Base-by-base conservation (phyloP, 495 filamentous ascomycete genomes). In the Penicillium robsamsonii region DNA sequence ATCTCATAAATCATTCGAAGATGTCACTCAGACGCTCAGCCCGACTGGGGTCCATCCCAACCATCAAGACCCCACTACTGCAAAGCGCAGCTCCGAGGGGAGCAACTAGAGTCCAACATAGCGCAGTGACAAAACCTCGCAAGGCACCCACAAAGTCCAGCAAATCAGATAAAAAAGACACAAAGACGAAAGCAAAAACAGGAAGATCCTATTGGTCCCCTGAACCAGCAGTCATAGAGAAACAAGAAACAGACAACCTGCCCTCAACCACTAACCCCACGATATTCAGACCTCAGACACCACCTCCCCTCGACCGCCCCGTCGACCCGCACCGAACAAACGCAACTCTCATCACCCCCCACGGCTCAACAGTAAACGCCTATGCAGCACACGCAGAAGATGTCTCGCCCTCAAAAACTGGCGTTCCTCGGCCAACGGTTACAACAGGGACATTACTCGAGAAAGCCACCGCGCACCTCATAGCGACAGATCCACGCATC, bases 331-430 rank as follows among this genome's bases (percentile, higher is more conserved):
- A 87, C 59, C 65, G 69, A 49, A 87, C 83, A 43, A 93, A 95
- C 68, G 91, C 89, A 35, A 84, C 86, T 8, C 81, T 97, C 46
- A 74, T 90, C 17, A 93, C 91, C 0, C 90, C 92, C 0, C 79
- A 87, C 62, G 91, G 90, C 49, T 88, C 88, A 12, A 81, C 84
- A 30, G 69, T 89, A 45, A 74, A 88, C 45, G 80, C 83, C 30
- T 84, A 84, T 54, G 75, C 77, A 29, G 64, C 72, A 15, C 68
- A 66, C 22, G 45, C 64, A 15, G 74, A 77, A 60, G 70, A 81
- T 54, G 65, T 72, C 25, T 87, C 87, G 5, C 84, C 84, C 30
- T 85, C 82, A 13, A 87, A 86, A 60, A 69, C 70, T 11, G 73
- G 74, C 12, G 68, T 78, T 24, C 69, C 77, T 4, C 71, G 65